Evolutionary conservation across 2,329 filamentous ascomycete species (phyloP), one percentile per base, ranked within the genome.

Genomic region (Trichophyton equinum): DNA sequence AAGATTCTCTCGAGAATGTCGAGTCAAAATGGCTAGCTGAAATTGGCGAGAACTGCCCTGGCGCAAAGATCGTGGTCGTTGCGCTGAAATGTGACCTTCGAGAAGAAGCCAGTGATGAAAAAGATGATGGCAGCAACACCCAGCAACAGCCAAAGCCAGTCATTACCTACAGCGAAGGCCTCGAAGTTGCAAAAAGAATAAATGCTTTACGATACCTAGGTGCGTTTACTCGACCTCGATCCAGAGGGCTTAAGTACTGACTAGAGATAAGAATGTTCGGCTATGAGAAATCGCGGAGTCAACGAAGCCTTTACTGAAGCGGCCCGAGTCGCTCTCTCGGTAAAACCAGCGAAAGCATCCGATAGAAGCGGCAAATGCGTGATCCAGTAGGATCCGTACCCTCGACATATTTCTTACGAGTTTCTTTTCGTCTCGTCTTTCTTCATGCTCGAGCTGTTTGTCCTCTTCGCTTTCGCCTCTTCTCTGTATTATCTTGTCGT

Each of bases 291-390:
- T 76, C 85, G 94, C 58, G 94, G 94, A 63, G 95, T 99, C 71
- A 96, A 97, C 75, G 94, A 99, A 76, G 94, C 94, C 49, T 99
- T 99, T 71, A 97, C 94, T 46, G 94, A 99, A 78, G 94, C 94
- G 46, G 92, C 94, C 25, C 87, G 95, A 69, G 94, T 99, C 40
- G 94, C 94, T 13, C 80, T 99, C 25, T 74, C 76, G 42, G 77
- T 78, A 38, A 78, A 78, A 65, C 71, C 75, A 15, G 68, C 71
- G 27, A 67, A 65, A 46, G 68, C 69, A 30, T 67, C 69, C 18
- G 73, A 71, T 53, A 66, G 69, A 15, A 70, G 71, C 18, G 65
- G 65, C 9, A 63, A 66, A 57, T 76, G 74, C 63, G 65, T 73
- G 33, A 75, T 76, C 60, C 67, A 72, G 55, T 76, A 64, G 68